A percentile compares a stretch with the other conserved stretches of the same genome.
phyloP scores from a whole-genome alignment of 169 alveolate genomes.

The Toxoplasma gondii region DNA sequence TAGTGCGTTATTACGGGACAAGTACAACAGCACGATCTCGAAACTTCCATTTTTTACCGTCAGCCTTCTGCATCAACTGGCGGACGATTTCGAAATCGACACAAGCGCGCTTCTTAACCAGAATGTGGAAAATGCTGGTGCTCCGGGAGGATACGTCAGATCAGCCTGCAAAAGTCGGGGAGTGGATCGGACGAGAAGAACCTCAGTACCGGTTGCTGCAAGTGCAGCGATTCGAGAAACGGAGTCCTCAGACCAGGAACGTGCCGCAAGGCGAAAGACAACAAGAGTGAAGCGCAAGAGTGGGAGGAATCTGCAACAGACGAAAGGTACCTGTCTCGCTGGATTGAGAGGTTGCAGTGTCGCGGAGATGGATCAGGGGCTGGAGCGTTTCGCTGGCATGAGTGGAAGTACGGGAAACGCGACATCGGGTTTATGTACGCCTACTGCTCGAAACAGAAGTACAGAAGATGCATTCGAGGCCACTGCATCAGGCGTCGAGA shows the following conservation, averaged over 20 bases:
- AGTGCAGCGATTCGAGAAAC: background rate
- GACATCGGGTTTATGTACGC: no score
- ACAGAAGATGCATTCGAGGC: no score
- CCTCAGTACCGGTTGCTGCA: background rate
- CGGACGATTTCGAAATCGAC: conserved; percentile 27
- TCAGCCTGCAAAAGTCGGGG: background rate
- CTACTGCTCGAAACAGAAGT: no score
- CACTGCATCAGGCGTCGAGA: no score
- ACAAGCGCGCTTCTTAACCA: background rate
- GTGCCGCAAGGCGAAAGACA: background rate
- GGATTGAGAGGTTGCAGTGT: no score
- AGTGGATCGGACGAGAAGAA: background rate
- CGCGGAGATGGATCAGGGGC: no score
- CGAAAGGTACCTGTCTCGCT: no score
- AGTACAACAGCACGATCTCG: conserved; percentile 39
- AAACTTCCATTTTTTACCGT: conserved; percentile 39
- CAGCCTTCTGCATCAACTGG: conserved; percentile 10
- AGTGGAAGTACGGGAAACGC: no score
- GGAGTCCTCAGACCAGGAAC: background rate
- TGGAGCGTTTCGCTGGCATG: no score
- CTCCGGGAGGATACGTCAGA: background rate
- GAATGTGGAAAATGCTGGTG: background rate
- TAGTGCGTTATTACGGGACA: conserved; percentile 11
- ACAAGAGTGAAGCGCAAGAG: background rate
- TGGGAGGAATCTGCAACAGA: background rate